Percentiles rank a stretch among this genome's conserved stretches.
phyloP scores from a whole-genome alignment of 2,329 filamentous ascomycete genomes.

The Aspergillus ibericus region DNA sequence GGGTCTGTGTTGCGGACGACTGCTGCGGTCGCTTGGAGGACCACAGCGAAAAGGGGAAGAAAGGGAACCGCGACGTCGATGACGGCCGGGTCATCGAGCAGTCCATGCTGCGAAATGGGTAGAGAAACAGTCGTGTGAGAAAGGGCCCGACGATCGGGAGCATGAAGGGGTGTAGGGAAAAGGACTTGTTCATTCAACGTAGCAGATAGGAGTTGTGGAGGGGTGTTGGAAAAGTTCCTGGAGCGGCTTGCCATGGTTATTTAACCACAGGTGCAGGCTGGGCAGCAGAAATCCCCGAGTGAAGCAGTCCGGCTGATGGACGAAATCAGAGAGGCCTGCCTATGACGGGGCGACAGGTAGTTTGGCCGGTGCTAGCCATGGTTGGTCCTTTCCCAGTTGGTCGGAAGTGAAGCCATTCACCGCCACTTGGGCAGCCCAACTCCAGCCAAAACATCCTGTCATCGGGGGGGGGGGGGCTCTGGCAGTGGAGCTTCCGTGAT shows the following conservation, averaged over 20 bases:
- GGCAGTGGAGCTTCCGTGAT: not conserved
- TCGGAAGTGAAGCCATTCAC: conserved; percentile 9
- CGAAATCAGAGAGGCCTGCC: not conserved
- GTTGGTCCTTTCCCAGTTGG: conserved; percentile 1
- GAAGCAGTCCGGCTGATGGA: not conserved
- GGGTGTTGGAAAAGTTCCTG: not conserved
- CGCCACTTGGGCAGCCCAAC: conserved; percentile 8
- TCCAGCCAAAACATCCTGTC: not conserved
- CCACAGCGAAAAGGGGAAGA: conserved; percentile 17
- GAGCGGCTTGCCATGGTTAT: not conserved
- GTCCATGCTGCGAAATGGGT: conserved; percentile 17
- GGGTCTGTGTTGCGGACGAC: conserved; percentile 8
- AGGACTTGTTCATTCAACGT: not conserved
- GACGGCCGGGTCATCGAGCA: conserved; percentile 12
- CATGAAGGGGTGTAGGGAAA: not conserved
- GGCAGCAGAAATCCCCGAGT: conserved; percentile 1
- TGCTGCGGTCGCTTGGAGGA: conserved; percentile 6
- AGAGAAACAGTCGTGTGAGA: conserved; percentile 12
- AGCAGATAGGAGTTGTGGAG: not conserved
- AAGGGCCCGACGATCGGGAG: conserved; percentile 13
- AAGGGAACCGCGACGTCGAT: conserved; percentile 17
- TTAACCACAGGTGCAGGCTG: not conserved
- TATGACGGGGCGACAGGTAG: conserved; percentile 12
- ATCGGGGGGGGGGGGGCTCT: not conserved
- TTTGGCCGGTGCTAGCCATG: not conserved